These are phyloP conservation scores for Nigrospora oryzae DNA, from an alignment of 2,329 filamentous ascomycete species.

Conservation along the genomic window DNA sequence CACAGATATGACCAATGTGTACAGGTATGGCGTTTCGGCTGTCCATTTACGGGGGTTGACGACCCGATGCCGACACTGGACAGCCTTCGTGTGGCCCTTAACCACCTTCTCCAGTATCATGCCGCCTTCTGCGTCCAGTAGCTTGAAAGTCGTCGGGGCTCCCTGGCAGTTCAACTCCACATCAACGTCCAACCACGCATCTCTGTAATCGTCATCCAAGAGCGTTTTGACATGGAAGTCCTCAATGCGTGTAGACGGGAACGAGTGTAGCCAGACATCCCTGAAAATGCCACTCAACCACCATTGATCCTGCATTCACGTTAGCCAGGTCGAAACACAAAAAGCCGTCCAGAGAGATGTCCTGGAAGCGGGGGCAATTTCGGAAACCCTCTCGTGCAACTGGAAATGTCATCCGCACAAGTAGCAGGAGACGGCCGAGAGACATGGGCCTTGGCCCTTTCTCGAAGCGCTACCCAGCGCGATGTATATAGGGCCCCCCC, in stretches of 20 bases:
- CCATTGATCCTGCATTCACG: constrained; percentile 48
- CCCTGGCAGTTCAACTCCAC: constrained; percentile 29
- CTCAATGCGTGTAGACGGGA: constrained; percentile 44
- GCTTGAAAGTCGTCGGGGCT: constrained; percentile 19
- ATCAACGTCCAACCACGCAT: constrained; percentile 43
- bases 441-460: background rate
- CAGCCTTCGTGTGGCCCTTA: constrained; percentile 26
- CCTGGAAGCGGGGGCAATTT: too few species aligned
- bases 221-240: constrained; percentile 48
- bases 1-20: constrained; percentile 35
- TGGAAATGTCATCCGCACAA: too few species aligned
- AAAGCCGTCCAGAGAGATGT: too few species aligned
- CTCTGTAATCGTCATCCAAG: constrained; percentile 42
- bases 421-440: background rate
- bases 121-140: constrained; percentile 24
- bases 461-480: background rate
- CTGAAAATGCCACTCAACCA: constrained; percentile 61
- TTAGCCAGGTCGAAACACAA: too few species aligned
- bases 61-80: constrained; percentile 27
- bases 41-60: constrained; percentile 55
- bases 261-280: constrained; percentile 57
- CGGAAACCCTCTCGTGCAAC: too few species aligned
- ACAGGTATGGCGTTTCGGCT: constrained; percentile 58
- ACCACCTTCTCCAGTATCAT: constrained; percentile 14
- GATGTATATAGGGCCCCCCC: too few species aligned